Evolutionary conservation across 768 basidiomycete species (phyloP).

Genomic region (Mycena epipterygia): DNA sequence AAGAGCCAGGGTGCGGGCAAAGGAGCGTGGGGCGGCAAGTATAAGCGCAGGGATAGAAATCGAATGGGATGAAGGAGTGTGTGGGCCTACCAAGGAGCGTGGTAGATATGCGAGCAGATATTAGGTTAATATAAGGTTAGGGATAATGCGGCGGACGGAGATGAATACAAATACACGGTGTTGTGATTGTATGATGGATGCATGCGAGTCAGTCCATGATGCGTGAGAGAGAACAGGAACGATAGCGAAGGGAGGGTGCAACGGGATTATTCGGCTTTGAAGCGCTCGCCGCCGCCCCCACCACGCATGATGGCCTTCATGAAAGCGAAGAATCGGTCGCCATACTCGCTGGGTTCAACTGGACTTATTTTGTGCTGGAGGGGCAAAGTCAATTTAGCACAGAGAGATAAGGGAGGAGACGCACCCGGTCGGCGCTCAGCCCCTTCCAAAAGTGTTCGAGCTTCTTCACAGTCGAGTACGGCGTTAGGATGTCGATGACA

Average conservation of each 20-base stretch:
- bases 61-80: neutral
- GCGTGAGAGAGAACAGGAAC: neutral
- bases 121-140: conserved; percentile 28
- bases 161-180: conserved; percentile 24
- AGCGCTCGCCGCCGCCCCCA: conserved; percentile 72
- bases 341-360: conserved; percentile 90
- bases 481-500: conserved; percentile 97
- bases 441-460: conserved; percentile 95
- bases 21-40: neutral
- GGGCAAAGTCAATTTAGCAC: conserved; percentile 14
- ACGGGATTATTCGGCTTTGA: conserved; percentile 43
- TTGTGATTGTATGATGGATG: conserved; percentile 10
- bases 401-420: conserved; percentile 50
- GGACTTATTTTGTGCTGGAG: conserved; percentile 93
- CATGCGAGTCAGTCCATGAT: conserved; percentile 27
- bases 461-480: conserved; percentile 83
- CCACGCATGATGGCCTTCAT: conserved; percentile 90
- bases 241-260: neutral
- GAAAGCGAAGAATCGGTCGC: conserved; percentile 88
- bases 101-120: conserved; percentile 7
- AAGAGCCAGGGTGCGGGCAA: neutral
- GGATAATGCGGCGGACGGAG: neutral
- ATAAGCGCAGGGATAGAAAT: conserved; percentile 16
- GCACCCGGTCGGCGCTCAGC: conserved; percentile 85
- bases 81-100: conserved; percentile 11